Evolutionary conservation across 768 basidiomycete genomes (phyloP), one percentile per base, ranked within the genome.

Genomic region (Mrakia frigida): DNA sequence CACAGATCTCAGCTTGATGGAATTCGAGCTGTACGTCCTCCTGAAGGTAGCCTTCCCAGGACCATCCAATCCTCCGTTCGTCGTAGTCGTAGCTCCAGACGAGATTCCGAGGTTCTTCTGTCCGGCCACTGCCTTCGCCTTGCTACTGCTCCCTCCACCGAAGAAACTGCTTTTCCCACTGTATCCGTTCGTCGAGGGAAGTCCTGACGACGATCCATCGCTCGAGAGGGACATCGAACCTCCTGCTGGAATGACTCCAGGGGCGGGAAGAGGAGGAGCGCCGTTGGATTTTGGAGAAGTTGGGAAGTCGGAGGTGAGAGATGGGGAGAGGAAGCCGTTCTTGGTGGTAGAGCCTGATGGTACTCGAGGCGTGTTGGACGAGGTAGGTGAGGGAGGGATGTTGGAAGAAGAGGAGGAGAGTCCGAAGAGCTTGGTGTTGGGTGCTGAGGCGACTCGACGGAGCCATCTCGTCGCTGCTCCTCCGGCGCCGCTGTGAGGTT

Each of bases 1-100:
- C 84, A 93, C 94, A 85, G 91, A 88, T 81, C 89, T 87, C 80
- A 94, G 89, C 85, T 97, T 97, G 85, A 99, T 98, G 28, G 94
- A 96, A 84, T 97, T 96, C 82, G 92, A 94, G 56, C 93, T 96
- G 84, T 99, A 99, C 65, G 97, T 98, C 81, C 97, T 86, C 75
- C 93, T 88, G 83, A 98, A 98, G 92, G 80, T 63, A 78, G 79
- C 68, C 81, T 82, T 61, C 61, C 63, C 60, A 7, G 74, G 67
- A 18, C 21, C 39, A 43, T 50, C 73, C 69, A 79, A 23, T n/a
- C 74, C 65, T 84, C 82, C 70, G 83, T 82, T 53, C 83, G 81
- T 80, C 79, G 65, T 11, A 71, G 76, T 23, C 9, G 67, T n/a
- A n/a, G n/a, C 63, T 25, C 37, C 67, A n/a, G 39, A 61, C 28